A percentile compares a stretch with the other conserved stretches of the same genome.
Evolutionary conservation across 148 eudicot species (phyloP).

Genomic region (Chenopodium berlandieri): DNA sequence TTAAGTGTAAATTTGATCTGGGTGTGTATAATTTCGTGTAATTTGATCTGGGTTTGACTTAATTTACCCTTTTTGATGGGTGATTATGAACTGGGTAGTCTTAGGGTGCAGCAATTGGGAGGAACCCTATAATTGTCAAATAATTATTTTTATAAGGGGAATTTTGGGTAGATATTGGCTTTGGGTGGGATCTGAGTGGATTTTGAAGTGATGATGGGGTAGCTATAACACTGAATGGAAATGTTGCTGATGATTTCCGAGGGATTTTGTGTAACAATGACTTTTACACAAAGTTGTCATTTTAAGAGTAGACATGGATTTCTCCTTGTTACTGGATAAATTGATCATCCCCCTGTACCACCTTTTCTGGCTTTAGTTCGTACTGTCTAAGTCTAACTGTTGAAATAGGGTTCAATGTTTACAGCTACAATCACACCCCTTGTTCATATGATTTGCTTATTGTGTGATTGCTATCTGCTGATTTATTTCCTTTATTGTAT

Average conservation of each 20-base stretch:
- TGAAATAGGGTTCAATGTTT: background rate
- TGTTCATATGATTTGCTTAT: background rate
- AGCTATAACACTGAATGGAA: background rate
- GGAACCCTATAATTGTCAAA: background rate
- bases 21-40: conserved; percentile 15
- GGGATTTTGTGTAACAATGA: background rate
- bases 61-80: background rate
- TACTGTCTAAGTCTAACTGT: background rate
- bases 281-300: background rate
- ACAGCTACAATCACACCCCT: background rate
- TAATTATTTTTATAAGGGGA: background rate
- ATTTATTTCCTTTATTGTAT: background rate
- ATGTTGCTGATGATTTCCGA: background rate
- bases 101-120: background rate
- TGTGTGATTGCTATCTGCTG: background rate
- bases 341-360: no score
- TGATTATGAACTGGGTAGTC: background rate
- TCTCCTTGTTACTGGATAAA: background rate
- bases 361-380: background rate
- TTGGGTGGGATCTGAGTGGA: conserved; percentile 9
- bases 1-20: conserved; percentile 7
- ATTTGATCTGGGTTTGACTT: conserved; percentile 19
- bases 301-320: background rate
- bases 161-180: background rate
- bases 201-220: background rate